Evolutionary conservation across 2,329 filamentous ascomycete species (phyloP).

Genomic region (Ophiostoma perfectum): DNA sequence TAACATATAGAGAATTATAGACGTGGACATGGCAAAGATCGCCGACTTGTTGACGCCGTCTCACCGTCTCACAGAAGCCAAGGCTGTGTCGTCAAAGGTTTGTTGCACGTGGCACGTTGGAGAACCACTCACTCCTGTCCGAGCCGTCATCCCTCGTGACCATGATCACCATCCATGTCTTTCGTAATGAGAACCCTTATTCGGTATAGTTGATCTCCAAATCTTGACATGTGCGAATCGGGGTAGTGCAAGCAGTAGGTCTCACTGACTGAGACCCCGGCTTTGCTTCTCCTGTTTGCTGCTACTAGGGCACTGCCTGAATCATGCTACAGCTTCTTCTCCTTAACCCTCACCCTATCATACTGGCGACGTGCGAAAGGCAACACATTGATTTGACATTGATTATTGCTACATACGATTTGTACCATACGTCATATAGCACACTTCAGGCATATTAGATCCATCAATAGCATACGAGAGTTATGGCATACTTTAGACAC

Average conservation of each 20-base stretch:
- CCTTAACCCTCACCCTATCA: neutral
- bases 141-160: neutral
- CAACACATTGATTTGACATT: too few species aligned
- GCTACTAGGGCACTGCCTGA: neutral
- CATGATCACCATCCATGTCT: neutral
- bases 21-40: neutral
- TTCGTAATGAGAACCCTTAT: neutral
- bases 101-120: neutral
- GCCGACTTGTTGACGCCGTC: neutral
- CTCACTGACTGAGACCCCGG: neutral
- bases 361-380: too few species aligned
- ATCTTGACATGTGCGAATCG: neutral
- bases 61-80: neutral
- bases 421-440: too few species aligned
- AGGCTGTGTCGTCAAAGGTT: neutral
- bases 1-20: neutral
- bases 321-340: neutral
- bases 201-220: neutral
- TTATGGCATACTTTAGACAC: too few species aligned
- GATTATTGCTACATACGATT: too few species aligned
- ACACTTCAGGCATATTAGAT: too few species aligned
- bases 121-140: neutral
- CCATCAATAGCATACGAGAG: too few species aligned
- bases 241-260: neutral
- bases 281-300: neutral